These are phyloP conservation scores for Myxozyma geophila DNA, from an alignment of 805 yeast genomes.

Conservation along the genomic window DNA sequence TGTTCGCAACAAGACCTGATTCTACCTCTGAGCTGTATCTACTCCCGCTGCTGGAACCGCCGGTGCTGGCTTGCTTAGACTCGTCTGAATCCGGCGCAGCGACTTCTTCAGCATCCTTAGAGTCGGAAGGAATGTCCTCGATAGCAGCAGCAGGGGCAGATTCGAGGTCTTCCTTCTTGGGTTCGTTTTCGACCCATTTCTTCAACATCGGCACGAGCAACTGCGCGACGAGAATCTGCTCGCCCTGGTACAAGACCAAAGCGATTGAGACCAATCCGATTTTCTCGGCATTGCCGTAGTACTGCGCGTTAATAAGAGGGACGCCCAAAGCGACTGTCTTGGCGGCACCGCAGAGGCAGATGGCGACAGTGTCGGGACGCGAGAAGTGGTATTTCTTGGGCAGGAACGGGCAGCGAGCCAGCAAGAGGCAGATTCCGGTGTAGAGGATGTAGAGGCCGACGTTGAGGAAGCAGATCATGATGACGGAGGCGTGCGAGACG, in stretches of 20 bases:
- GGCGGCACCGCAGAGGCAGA: constrained; percentile 89
- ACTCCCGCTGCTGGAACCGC: background rate
- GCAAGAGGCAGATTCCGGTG: constrained; percentile 62
- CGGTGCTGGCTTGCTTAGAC: background rate
- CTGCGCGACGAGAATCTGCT: constrained; percentile 84
- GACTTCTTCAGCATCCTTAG: background rate
- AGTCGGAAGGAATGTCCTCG: background rate
- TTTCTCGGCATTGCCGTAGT: constrained; percentile 60
- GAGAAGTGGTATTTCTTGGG: constrained; percentile 62
- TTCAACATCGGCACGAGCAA: constrained; percentile 67
- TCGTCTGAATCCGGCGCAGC: background rate
- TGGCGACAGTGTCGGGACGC: constrained; percentile 72
- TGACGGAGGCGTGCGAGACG: constrained; percentile 68
- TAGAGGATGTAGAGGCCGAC: constrained; percentile 78
- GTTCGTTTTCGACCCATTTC: constrained; percentile 59
- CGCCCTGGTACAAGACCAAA: constrained; percentile 82
- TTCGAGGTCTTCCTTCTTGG: constrained; percentile 16
- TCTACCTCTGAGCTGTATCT: constrained; percentile 7
- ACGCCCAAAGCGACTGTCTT: constrained; percentile 93
- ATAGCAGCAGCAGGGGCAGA: constrained; percentile 4
- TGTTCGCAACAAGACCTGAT: background rate
- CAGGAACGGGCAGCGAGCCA: constrained; percentile 66
- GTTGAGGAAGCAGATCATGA: constrained; percentile 82
- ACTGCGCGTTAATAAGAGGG: constrained; percentile 77
- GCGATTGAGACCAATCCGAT: constrained; percentile 79